Evolutionary conservation across 345 rosid genomes (phyloP).

Genomic region (Eucalyptus marginata): DNA sequence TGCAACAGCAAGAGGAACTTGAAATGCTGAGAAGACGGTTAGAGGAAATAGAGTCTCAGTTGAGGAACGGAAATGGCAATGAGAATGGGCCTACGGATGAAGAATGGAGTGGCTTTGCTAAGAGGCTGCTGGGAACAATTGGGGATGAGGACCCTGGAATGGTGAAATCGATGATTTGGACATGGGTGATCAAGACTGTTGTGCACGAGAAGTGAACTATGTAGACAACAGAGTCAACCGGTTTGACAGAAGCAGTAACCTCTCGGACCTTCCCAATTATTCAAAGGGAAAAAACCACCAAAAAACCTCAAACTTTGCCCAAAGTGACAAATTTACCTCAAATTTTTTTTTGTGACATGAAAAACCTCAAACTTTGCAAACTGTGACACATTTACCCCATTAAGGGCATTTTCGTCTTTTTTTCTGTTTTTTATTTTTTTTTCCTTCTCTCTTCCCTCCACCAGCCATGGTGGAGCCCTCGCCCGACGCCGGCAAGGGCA

Average conservation of each 20-base stretch:
- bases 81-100: conserved; percentile 4
- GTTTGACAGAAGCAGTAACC: conserved; percentile 1
- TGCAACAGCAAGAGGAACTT: conserved; percentile 84
- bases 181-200: conserved; percentile 68
- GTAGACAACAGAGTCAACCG: not conserved
- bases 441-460: too few relatives aligned
- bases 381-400: too few relatives aligned
- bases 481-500: too few relatives aligned
- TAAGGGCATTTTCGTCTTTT: too few relatives aligned
- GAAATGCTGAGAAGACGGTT: conserved; percentile 72
- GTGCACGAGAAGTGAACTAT: conserved; percentile 16
- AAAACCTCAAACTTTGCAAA: too few relatives aligned
- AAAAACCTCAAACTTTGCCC: too few relatives aligned
- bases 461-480: too few relatives aligned
- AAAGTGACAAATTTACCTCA: too few relatives aligned
- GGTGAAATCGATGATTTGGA: conserved; percentile 98
- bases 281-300: too few relatives aligned
- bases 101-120: conserved; percentile 65
- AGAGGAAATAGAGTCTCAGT: conserved; percentile 65
- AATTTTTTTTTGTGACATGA: too few relatives aligned
- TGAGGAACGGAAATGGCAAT: conserved; percentile 22
- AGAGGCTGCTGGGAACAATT: conserved; percentile 43
- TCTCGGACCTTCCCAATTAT: not conserved
- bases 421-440: too few relatives aligned
- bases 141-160: conserved; percentile 78